These are phyloP conservation scores for Fusarium anguioides DNA, from an alignment of 2,329 filamentous ascomycete species.

Conservation along the genomic window DNA sequence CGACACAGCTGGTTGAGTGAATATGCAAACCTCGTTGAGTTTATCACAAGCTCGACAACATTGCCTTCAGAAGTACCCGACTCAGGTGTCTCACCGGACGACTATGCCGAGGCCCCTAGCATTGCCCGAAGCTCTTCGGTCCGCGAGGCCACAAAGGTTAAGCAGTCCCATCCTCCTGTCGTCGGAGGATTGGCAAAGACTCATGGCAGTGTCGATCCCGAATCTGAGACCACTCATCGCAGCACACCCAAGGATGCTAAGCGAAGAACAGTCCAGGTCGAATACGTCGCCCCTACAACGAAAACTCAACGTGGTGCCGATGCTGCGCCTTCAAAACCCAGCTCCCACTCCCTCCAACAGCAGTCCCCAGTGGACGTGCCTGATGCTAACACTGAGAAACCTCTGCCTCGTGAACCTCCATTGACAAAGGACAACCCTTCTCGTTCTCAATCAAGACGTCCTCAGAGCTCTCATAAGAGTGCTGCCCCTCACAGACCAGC, in stretches of 20 bases:
- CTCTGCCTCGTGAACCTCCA: slow-evolving; percentile 68
- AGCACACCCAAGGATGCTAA: slow-evolving; percentile 86
- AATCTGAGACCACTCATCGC: slow-evolving; percentile 66
- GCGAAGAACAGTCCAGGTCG: slow-evolving; percentile 93
- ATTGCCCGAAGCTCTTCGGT: slow-evolving; percentile 92
- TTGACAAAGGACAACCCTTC: slow-evolving; percentile 57
- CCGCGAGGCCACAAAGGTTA: slow-evolving; percentile 82
- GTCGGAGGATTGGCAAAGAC: slow-evolving; percentile 77
- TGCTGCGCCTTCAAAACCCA: slow-evolving; percentile 39
- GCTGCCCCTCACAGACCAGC: slow-evolving; percentile 41
- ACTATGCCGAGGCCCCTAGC: slow-evolving; percentile 66
- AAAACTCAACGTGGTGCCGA: slow-evolving; percentile 78
- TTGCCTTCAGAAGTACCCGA: slow-evolving; percentile 87
- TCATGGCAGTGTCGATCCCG: slow-evolving; percentile 77
- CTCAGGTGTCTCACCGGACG: slow-evolving; percentile 72
- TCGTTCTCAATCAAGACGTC: slow-evolving; percentile 55
- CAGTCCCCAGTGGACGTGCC: slow-evolving; percentile 58
- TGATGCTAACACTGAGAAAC: slow-evolving; percentile 62
- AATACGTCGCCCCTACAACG: slow-evolving; percentile 93
- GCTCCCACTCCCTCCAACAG: slow-evolving; percentile 49
- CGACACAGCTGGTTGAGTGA: slow-evolving; percentile 98
- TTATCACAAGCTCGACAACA: slow-evolving; percentile 96
- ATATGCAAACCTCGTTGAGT: slow-evolving; percentile 94
- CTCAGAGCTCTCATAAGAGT: slow-evolving; percentile 60
- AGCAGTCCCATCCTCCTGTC: slow-evolving; percentile 59